Evolutionary conservation across 129 eudicot genomes (phyloP).

Genomic region (Helianthus annuus): DNA sequence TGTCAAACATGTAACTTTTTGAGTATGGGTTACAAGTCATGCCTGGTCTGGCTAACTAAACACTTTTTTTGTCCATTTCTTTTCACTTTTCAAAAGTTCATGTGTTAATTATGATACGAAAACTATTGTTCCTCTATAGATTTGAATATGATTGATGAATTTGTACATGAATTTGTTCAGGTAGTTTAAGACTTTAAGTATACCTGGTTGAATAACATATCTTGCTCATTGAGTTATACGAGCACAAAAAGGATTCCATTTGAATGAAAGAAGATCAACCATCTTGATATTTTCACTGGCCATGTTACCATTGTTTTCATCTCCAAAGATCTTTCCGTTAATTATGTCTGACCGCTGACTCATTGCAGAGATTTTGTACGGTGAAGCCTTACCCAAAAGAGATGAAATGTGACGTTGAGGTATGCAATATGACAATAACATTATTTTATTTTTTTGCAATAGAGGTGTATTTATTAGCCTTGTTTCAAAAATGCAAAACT

Average conservation of each 20-base stretch:
- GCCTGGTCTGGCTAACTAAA: too few relatives aligned
- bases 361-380: constrained; percentile 88
- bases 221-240: not conserved
- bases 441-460: not conserved
- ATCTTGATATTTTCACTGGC: constrained; percentile 12
- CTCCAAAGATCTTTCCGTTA: constrained; percentile 8
- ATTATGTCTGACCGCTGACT: constrained; percentile 31
- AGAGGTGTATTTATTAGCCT: too few relatives aligned
- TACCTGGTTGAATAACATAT: not conserved
- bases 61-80: too few relatives aligned
- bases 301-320: not conserved
- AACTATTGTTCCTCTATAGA: too few relatives aligned
- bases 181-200: too few relatives aligned
- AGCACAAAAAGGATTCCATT: not conserved
- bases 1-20: too few relatives aligned
- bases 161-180: too few relatives aligned
- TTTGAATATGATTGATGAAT: too few relatives aligned
- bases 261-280: not conserved
- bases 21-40: too few relatives aligned
- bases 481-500: not conserved
- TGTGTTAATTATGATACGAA: too few relatives aligned
- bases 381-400: constrained; percentile 98
- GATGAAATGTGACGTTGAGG: constrained; percentile 99
- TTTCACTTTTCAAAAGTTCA: too few relatives aligned
- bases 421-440: constrained; percentile 20